Conservation (phyloP, 495 filamentous ascomycete genomes). For the Daldinia caldariorum region DNA sequence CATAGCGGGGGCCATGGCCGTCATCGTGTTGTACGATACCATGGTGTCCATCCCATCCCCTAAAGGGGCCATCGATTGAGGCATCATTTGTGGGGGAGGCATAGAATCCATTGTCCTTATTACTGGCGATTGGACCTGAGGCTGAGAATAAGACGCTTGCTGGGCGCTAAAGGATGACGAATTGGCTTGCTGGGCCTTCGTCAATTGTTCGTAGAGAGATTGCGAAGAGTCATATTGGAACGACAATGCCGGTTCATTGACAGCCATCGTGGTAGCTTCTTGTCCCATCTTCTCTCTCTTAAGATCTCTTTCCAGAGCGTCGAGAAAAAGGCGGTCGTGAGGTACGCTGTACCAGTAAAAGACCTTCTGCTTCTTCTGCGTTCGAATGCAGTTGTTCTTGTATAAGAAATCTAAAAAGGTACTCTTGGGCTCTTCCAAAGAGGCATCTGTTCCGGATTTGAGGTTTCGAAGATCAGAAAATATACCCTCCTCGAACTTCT, state of each 20-base stretch:
- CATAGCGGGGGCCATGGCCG: slow-evolving; percentile 64
- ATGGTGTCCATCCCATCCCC: slow-evolving; percentile 81
- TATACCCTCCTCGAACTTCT: slow-evolving; percentile 99
- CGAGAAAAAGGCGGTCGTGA: slow-evolving; percentile 95
- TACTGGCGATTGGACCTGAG: slow-evolving; percentile 82
- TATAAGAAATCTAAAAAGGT: slow-evolving; percentile 98
- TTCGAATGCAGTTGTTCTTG: slow-evolving; percentile 99
- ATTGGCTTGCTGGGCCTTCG: slow-evolving; percentile 98
- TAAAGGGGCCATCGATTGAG: slow-evolving; percentile 83
- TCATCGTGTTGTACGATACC: slow-evolving; percentile 75
- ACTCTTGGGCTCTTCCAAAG: slow-evolving; percentile 98
- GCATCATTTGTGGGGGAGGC: slow-evolving; percentile 77
- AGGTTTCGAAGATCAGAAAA: slow-evolving; percentile 98
- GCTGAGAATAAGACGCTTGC: slow-evolving; percentile 78
- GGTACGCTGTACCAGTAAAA: slow-evolving; percentile 99
- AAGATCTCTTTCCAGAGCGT: slow-evolving; percentile 94
- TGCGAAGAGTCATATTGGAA: slow-evolving; percentile 99
- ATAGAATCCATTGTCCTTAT: slow-evolving; percentile 85
- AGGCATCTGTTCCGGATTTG: slow-evolving; percentile 98
- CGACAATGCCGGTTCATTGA: slow-evolving; percentile 94
- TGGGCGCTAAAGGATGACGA: slow-evolving; percentile 92
- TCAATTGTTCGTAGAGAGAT: slow-evolving; percentile 98
- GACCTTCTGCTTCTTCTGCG: slow-evolving; percentile 99
- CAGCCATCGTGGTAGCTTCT: slow-evolving; percentile 94
- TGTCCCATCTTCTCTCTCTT: slow-evolving; percentile 99